Conservation (phyloP, 176 grass and related monocot species). For the Ensete ventricosum region DNA sequence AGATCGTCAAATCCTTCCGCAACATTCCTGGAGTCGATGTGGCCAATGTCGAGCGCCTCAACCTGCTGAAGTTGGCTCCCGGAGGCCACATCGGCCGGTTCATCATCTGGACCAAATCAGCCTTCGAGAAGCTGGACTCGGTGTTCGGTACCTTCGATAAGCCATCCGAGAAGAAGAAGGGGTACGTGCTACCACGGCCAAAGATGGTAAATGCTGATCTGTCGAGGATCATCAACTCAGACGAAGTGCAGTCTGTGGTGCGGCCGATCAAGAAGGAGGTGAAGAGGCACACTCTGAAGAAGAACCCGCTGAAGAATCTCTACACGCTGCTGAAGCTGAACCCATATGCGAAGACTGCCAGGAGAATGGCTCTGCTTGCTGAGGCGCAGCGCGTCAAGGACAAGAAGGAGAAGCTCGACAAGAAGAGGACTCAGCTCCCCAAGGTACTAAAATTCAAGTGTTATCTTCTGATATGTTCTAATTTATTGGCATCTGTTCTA, state of each 20-base stretch:
- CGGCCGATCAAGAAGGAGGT: conserved; percentile 63
- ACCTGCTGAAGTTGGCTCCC: conserved; percentile 65
- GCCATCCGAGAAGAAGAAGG: conserved; percentile 70
- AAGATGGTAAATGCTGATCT: conserved; percentile 81
- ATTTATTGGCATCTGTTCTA: neutral
- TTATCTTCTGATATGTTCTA: neutral
- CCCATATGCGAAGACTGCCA: conserved; percentile 57
- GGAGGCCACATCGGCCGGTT: conserved; percentile 75
- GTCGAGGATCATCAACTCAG: conserved; percentile 79
- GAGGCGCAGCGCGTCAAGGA: conserved; percentile 63
- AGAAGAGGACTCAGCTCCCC: conserved; percentile 43
- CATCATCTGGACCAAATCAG: conserved; percentile 83
- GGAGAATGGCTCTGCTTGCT: conserved; percentile 66
- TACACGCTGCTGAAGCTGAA: conserved; percentile 27
- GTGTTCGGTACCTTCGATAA: conserved; percentile 63
- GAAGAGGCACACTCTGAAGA: conserved; percentile 47
- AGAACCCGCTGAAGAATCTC: conserved; percentile 73
- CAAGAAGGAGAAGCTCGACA: conserved; percentile 58
- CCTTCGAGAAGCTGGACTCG: conserved; percentile 75
- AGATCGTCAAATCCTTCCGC: conserved; percentile 81
- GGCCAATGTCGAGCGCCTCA: conserved; percentile 75
- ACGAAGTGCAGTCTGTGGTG: conserved; percentile 79
- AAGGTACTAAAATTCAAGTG: conserved; percentile 12
- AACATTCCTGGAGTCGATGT: conserved; percentile 76
- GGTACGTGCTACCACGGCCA: conserved; percentile 63